A percentile compares a stretch with the other conserved stretches of the same genome.
phyloP scores from a whole-genome alignment of 176 grass and related monocot genomes.

The Bolboschoenus planiculmis region DNA sequence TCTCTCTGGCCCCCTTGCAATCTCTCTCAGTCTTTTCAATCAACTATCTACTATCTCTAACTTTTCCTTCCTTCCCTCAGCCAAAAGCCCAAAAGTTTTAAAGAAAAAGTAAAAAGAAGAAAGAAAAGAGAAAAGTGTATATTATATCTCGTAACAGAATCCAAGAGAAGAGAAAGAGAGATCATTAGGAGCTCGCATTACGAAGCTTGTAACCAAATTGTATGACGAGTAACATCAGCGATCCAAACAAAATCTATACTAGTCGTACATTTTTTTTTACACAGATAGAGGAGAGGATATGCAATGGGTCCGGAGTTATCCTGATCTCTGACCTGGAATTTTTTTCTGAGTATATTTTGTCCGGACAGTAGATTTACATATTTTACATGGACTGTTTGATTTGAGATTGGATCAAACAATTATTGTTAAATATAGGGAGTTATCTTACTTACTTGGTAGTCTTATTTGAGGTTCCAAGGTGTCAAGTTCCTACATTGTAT shows the following conservation, averaged over 20 bases:
- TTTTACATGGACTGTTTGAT: not conserved
- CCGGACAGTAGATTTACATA: not conserved
- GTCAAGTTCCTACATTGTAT: no score
- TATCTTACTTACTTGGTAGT: no score
- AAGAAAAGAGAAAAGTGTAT: no score
- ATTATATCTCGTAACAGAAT: not conserved
- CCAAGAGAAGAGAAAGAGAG: not conserved
- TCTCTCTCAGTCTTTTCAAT: constrained; percentile 9
- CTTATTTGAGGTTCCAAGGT: no score
- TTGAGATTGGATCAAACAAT: not conserved
- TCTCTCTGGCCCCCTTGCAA: not conserved
- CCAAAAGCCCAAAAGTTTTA: not conserved
- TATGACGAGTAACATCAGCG: not conserved
- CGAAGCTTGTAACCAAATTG: not conserved
- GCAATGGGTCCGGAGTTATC: no score
- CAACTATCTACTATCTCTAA: not conserved
- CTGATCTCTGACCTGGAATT: no score
- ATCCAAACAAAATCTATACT: not conserved
- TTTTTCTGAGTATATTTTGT: no score
- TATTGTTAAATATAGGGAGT: no score
- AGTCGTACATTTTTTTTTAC: not conserved
- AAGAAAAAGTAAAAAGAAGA: not conserved
- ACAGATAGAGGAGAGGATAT: no score
- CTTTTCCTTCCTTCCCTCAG: not conserved
- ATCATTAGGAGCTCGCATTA: not conserved